These are phyloP conservation scores for Emericellopsis terricola DNA, from an alignment of 495 filamentous ascomycete genomes.

Conservation along the genomic window DNA sequence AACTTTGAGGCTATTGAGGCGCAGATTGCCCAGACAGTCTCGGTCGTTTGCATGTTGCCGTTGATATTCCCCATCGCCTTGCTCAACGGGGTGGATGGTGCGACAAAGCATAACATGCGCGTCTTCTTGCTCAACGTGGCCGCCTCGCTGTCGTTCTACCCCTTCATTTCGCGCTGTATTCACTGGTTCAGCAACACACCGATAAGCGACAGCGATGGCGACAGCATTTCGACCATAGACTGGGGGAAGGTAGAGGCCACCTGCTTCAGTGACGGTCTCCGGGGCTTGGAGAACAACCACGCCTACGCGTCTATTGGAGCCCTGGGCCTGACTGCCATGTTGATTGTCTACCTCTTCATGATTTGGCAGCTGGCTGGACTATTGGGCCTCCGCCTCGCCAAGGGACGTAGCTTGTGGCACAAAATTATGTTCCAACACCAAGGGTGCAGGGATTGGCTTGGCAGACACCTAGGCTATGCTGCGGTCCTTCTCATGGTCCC, in stretches of 20 bases:
- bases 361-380: not conserved
- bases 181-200: conserved; percentile 6
- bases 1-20: not conserved
- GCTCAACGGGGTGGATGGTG: not conserved
- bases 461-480: not conserved
- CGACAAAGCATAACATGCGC: not conserved
- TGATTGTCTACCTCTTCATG: not conserved
- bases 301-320: not conserved
- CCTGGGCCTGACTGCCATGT: not conserved
- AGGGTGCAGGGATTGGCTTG: not conserved
- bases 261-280: conserved; percentile 3
- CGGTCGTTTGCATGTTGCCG: not conserved
- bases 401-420: not conserved
- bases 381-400: not conserved
- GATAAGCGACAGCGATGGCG: conserved; percentile 3
- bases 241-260: not conserved
- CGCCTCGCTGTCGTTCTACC: conserved; percentile 8
- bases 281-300: not conserved
- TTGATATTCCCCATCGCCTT: not conserved
- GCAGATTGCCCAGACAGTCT: not conserved
- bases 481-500: conserved; percentile 2
- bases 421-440: not conserved
- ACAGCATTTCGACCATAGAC: not conserved
- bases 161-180: conserved; percentile 10
- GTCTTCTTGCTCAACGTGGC: not conserved